Evolutionary conservation across 192 early-diverging fungal species (phyloP).

Genomic region (Backusella circina): DNA sequence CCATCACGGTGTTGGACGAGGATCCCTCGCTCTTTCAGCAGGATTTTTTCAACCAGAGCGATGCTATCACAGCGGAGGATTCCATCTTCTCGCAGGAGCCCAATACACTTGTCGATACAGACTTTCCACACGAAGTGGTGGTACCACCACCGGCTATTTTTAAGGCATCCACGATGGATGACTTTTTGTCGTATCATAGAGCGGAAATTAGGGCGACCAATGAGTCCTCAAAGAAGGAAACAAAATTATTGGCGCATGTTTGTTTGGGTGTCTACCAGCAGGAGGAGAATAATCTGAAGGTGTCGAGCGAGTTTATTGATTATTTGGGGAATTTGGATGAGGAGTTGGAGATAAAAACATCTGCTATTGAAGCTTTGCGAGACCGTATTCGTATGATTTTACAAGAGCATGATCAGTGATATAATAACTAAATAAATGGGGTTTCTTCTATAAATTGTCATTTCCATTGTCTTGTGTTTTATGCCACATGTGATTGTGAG

Average conservation of each 20-base stretch:
- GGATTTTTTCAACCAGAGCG: neutral
- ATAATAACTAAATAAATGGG: neutral
- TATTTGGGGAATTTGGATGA: slow-evolving; percentile 43
- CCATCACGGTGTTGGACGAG: neutral
- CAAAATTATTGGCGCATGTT: slow-evolving; percentile 59
- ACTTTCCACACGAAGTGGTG: neutral
- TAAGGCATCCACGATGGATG: slow-evolving; percentile 47
- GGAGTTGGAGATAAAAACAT: slow-evolving; percentile 36
- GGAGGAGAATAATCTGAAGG: slow-evolving; percentile 19
- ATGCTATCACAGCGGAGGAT: neutral
- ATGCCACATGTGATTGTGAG: no score
- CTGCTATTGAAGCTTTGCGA: slow-evolving; percentile 31
- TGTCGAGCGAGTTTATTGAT: slow-evolving; percentile 27
- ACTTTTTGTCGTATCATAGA: slow-evolving; percentile 63
- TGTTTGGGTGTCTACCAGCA: slow-evolving; percentile 39
- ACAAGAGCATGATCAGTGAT: slow-evolving; percentile 10
- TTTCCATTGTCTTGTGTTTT: no score
- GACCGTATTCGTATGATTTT: slow-evolving; percentile 26
- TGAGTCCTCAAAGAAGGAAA: slow-evolving; percentile 64
- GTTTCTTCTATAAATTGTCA: no score
- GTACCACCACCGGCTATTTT: neutral
- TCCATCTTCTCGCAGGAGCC: slow-evolving; percentile 2
- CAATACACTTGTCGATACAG: neutral
- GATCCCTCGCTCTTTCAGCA: neutral
- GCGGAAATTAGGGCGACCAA: slow-evolving; percentile 57